phyloP scores from a whole-genome alignment of 352 stramenopile genomes.

The Pythium volutum region DNA sequence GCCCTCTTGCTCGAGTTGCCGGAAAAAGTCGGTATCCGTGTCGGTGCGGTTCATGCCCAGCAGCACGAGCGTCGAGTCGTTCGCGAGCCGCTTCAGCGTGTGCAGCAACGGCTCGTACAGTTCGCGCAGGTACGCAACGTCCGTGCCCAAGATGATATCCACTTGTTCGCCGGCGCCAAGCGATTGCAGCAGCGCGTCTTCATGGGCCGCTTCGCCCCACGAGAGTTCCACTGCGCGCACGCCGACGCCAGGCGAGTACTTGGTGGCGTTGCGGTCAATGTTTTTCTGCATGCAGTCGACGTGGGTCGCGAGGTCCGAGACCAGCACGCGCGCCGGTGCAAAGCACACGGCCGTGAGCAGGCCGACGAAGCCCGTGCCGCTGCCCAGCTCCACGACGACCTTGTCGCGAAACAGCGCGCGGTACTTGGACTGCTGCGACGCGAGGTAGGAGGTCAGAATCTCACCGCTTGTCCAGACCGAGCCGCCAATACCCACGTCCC shows the following conservation, averaged over 20 bases:
- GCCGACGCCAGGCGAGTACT: conserved; percentile 30
- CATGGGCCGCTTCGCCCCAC: conserved; percentile 49
- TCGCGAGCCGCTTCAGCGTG: conserved; percentile 50
- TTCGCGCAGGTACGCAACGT: conserved; percentile 74
- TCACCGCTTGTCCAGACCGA: conserved; percentile 82
- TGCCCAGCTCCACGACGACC: conserved; percentile 70
- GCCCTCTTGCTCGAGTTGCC: conserved; percentile 54
- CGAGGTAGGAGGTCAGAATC: conserved; percentile 61
- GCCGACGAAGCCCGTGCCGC: conserved; percentile 72
- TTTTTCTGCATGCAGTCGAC: conserved; percentile 60
- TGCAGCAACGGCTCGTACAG: conserved; percentile 73
- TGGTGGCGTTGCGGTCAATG: conserved; percentile 39
- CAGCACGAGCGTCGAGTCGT: conserved; percentile 47
- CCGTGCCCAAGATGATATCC: conserved; percentile 77
- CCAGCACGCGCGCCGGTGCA: conserved; percentile 44
- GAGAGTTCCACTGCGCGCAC: conserved; percentile 57
- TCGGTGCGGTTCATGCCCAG: conserved; percentile 74
- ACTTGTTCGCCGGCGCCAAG: conserved; percentile 29
- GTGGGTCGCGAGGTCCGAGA: conserved; percentile 69
- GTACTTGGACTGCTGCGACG: conserved; percentile 47
- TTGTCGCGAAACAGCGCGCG: conserved; percentile 54
- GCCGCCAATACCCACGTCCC: conserved; percentile 76
- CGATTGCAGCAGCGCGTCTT: conserved; percentile 40
- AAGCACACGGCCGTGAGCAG: conserved; percentile 66
- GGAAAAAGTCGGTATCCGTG: conserved; percentile 65